Percentiles rank a stretch among this genome's conserved stretches.
phyloP scores from a whole-genome alignment of 495 filamentous ascomycete species.

The Penicillium subrubescens region DNA sequence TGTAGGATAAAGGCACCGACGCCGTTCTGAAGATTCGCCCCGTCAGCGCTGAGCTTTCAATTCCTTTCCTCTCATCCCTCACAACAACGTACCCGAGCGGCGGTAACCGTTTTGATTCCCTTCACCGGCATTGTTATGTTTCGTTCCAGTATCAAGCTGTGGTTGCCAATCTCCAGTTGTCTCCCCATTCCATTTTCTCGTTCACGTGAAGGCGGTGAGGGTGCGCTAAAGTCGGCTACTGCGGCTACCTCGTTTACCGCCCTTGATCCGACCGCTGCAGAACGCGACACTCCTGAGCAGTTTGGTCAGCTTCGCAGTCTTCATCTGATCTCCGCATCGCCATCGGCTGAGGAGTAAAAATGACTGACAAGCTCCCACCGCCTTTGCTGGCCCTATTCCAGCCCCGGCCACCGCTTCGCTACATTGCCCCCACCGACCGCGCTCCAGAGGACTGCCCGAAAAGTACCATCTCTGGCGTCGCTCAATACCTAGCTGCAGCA shows the following conservation, averaged over 20 bases:
- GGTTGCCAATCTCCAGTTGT: constrained; percentile 4
- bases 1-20: constrained; percentile 95
- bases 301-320: constrained; percentile 13
- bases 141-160: constrained; percentile 7
- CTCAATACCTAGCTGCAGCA: constrained; percentile 69
- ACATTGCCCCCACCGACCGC: constrained; percentile 79
- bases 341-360: constrained; percentile 39
- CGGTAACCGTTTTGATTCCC: constrained; percentile 51
- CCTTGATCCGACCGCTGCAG: constrained; percentile 17
- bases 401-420: constrained; percentile 88
- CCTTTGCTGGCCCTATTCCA: constrained; percentile 93
- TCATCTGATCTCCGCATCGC: constrained; percentile 13
- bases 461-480: constrained; percentile 68
- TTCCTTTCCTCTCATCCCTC: neutral
- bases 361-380: constrained; percentile 95
- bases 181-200: constrained; percentile 27
- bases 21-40: constrained; percentile 68
- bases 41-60: constrained; percentile 7
- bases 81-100: constrained; percentile 40
- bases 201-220: constrained; percentile 32
- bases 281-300: constrained; percentile 29
- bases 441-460: constrained; percentile 77
- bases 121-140: constrained; percentile 65
- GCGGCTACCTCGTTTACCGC: constrained; percentile 16
- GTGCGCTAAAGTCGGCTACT: constrained; percentile 14